These are phyloP conservation scores for Solanum boliviense DNA, from an alignment of 257 asterid species.

Conservation along the genomic window DNA sequence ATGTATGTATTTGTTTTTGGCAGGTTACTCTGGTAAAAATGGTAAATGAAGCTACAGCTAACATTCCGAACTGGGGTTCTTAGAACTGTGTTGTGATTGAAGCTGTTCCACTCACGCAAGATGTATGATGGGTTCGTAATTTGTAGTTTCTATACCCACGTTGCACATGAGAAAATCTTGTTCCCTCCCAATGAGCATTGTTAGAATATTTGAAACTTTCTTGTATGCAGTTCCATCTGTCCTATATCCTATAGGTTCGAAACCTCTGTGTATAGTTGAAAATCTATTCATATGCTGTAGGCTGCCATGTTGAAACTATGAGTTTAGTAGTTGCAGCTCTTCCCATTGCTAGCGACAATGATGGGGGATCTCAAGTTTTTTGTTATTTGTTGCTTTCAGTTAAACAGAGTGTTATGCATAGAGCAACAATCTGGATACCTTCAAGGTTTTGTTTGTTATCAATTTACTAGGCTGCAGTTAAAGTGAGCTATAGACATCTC, in stretches of 20 bases:
- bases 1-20: slow-evolving; percentile 3
- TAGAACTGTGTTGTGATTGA: slow-evolving; percentile 3
- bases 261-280: not conserved
- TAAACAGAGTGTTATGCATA: not conserved
- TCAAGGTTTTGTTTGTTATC: not conserved
- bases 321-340: not conserved
- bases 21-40: slow-evolving; percentile 83
- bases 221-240: not conserved
- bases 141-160: not conserved
- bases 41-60: slow-evolving; percentile 86
- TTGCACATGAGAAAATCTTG: not conserved
- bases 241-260: not conserved
- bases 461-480: not conserved
- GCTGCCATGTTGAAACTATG: not conserved
- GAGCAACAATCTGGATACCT: not conserved
- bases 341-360: not conserved
- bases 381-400: not conserved
- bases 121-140: not conserved
- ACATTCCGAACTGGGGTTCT: slow-evolving; percentile 79
- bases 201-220: not conserved
- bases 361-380: not conserved
- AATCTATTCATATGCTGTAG: not conserved
- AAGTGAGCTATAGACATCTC: not conserved
- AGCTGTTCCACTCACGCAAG: not conserved
- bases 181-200: not conserved